Base-by-base conservation (phyloP, 805 yeast species). In the Candida maris region DNA sequence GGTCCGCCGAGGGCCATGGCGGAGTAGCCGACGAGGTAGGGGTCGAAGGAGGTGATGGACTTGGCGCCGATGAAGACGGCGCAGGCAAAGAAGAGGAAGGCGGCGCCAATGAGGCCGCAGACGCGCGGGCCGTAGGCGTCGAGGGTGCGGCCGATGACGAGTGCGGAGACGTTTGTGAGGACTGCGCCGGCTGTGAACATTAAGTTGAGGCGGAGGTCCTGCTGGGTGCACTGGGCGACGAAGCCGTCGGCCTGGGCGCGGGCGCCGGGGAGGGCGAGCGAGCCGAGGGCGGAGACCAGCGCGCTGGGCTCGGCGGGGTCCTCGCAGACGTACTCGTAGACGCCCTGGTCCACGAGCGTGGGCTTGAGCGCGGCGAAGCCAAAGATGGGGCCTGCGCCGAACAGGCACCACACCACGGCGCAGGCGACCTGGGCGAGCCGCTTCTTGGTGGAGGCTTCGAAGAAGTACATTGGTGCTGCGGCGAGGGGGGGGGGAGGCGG, bases 291-390 rank as follows among this genome's bases (percentile, higher is more conserved):
- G 19, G 20, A 32, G 35, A 18, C 30, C 24, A 13, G 21, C 32
- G 38, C 23, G 39, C 24, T 37, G 32, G 19, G 33, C 27, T 51
- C 34, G 2, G 48, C 35, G 37, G 51, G 39, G 2, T 48, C 35
- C 25, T 57, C 57, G 56, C 80, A 74, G 1, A 52, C 47, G 15
- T 56, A 48, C 41, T 66, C 70, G 46, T 75, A 75, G 34, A 75
- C 59, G 10, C 67, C 68, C 48, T 75, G 75, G 36, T 56, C 64
- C 30, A 75, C 66, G 27, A 75, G 57, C 4, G 72, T 61, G 7
- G 80, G 80, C 44, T 75, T 75, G 48, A 75, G 59, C 12, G 80
- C 80, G 5, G 80, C 80, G 59, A 75, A 75, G 5, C 80, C 80
- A 52, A 75, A 75, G 23, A 74, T 71, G 3, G 79, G 77, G 4